Evolutionary conservation across 805 yeast genomes (phyloP), one percentile per base, ranked within the genome.

Genomic region (Saccharomycopsis sp.): DNA sequence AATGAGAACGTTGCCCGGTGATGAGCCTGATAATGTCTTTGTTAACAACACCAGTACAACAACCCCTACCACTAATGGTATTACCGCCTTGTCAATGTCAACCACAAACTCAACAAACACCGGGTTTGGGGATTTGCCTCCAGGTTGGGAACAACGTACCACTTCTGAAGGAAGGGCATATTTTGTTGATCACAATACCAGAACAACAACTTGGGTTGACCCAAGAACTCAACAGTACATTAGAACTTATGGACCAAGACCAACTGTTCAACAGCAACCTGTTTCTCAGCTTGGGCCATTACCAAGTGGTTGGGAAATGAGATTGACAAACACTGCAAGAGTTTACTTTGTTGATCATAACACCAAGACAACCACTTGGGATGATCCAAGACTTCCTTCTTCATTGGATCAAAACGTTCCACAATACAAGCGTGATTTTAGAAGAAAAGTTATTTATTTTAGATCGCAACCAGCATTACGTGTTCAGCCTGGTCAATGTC

Each of bases 241-340:
- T 53, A 81, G 96, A 60, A 86, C 94, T 48, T 87, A 83, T 60
- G 97, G 96, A 20, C 88, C 73, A 63, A 69, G 71, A 48, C 65
- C 77, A 54, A 86, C 96, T 16, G 86, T 89, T 52, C 96, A 88
- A 65, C 97, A 92, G 54, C 98, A 92, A 67, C 95, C 97, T 22
- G 95, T 92, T 9, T 82, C 95, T 33, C 97, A 94, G 58, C 71
- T 92, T 61, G 98, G 98, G 13, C 98, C 98, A 40, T 69, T 92
- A 57, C 99, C 99, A 36, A 77, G 89, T 41, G 99, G 99, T 41
- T 92, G 99, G 99, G 99, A 92, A 68, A 92, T 92, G 99, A 82
- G 99, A 64, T 73, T 92, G 57, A 94, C 99, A 32, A 92, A 92
- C 62, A 92, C 98, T 1, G 96, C 98, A 7, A 77, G 99, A 61